Base-by-base conservation (phyloP, 345 rosid species). In the Arabis hirsuta region DNA sequence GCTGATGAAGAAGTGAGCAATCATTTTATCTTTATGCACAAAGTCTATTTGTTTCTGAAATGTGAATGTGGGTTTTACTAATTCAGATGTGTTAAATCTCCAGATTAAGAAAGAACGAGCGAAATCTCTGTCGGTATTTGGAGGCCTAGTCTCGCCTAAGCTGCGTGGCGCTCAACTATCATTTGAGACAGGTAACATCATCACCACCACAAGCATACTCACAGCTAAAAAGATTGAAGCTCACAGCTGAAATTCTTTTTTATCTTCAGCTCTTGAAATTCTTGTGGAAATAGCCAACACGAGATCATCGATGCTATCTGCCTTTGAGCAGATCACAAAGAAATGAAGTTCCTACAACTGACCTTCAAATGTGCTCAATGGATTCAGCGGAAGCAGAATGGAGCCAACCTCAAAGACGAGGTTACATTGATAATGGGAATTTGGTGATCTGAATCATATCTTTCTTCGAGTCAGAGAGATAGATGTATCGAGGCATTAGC, bases 101-200 rank as follows among this genome's bases (percentile, higher is more conserved):
- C 55, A 91, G 96, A 85, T 88, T 73, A 85, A 89, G 68, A 82
- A 79, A 80, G 93, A 85, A 83, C 84, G 97, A 44, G 74, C 78
- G 6, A 95, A 82, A 79, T 81, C 81, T 31, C 70, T 91, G 24
- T 83, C 90, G 0, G 73, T 91, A 52, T 91, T 95, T 78, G 99
- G 97, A 72, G 81, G 88, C 64, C 76, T 95, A 53, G 88, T 91
- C 65, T 91, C 99, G 5, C 97, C 99, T 16, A 91, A 88, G 88
- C 92, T 95, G 68, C 87, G 88, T 62, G 65, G 87, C 19, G 76
- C 96, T 26, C 99, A 95, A 79, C 66, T 84, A 63, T 87, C 99
- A 39, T 95, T 95, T 74, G 99, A 90, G 79, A 81, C 85, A 83
- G 97, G 99, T 95, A 54, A 67, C 42, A 32, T 53, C 24, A 71